These are phyloP conservation scores for Knoxdaviesia proteae DNA, from an alignment of 2,329 filamentous ascomycete species.

Conservation along the genomic window DNA sequence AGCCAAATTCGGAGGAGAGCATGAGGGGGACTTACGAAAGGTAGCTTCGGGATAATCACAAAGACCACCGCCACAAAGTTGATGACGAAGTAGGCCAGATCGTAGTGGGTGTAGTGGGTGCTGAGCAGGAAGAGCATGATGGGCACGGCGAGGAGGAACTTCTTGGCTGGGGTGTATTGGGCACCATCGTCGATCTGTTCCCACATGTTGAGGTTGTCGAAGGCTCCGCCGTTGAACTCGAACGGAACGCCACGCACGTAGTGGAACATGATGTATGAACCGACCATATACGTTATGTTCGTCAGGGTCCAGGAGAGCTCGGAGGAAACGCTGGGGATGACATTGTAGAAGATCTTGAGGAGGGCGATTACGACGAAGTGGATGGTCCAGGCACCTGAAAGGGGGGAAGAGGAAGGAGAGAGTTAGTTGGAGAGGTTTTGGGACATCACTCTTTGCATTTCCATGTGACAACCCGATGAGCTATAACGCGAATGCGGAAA, in stretches of 20 bases:
- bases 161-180: slow-evolving; percentile 96
- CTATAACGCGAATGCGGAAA: too few species aligned
- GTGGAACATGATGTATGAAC: slow-evolving; percentile 98
- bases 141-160: slow-evolving; percentile 86
- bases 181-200: slow-evolving; percentile 99
- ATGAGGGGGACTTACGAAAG: slow-evolving; percentile 47
- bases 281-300: slow-evolving; percentile 98
- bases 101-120: slow-evolving; percentile 98
- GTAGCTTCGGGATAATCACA: slow-evolving; percentile 90
- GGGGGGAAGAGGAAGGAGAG: neutral
- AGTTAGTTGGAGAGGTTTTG: neutral
- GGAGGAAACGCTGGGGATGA: slow-evolving; percentile 87
- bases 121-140: slow-evolving; percentile 88
- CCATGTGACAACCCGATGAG: too few species aligned
- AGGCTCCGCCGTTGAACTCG: slow-evolving; percentile 95
- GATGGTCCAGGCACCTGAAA: slow-evolving; percentile 83
- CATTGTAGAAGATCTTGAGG: slow-evolving; percentile 93
- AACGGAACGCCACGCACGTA: slow-evolving; percentile 95
- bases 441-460: too few species aligned
- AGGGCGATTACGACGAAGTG: slow-evolving; percentile 80
- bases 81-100: slow-evolving; percentile 88
- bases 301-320: slow-evolving; percentile 97
- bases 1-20: neutral
- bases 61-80: slow-evolving; percentile 84
- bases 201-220: slow-evolving; percentile 99